Evolutionary conservation across 345 rosid genomes (phyloP).

Genomic region (Streptanthus diversifolius): DNA sequence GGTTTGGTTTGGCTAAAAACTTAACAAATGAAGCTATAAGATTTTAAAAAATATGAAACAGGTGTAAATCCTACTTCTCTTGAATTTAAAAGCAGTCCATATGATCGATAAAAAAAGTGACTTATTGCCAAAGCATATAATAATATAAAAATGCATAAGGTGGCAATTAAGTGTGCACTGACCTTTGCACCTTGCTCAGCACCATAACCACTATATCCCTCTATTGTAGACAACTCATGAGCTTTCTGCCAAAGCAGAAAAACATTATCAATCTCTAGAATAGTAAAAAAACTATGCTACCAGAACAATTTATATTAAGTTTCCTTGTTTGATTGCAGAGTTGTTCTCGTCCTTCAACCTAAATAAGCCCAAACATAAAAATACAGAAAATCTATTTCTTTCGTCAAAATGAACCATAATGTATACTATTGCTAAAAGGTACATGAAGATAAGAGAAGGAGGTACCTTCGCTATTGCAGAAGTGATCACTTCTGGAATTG

Average conservation of each 20-base stretch:
- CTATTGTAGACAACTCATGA: conserved; percentile 64
- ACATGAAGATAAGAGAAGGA: background rate
- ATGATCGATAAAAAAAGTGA: background rate
- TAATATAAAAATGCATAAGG: background rate
- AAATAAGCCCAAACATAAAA: no score
- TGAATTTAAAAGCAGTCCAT: background rate
- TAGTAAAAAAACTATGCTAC: background rate
- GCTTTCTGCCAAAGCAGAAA: conserved; percentile 52
- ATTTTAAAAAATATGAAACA: background rate
- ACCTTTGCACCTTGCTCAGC: conserved; percentile 97
- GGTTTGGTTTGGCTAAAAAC: conserved; percentile 1
- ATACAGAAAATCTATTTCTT: background rate
- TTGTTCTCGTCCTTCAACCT: background rate
- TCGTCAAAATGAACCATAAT: background rate
- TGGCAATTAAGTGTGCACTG: conserved; percentile 19
- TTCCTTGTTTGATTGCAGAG: background rate
- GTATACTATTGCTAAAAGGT: background rate
- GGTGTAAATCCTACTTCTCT: background rate
- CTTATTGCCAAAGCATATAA: background rate
- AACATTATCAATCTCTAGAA: background rate
- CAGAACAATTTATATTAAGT: background rate
- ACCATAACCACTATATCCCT: conserved; percentile 95
- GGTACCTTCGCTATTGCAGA: conserved; percentile 72
- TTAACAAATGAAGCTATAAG: background rate
- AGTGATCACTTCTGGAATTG: conserved; percentile 90